These are phyloP conservation scores for Septoria petroselini DNA, from an alignment of 2,329 filamentous ascomycete species.

Conservation along the genomic window DNA sequence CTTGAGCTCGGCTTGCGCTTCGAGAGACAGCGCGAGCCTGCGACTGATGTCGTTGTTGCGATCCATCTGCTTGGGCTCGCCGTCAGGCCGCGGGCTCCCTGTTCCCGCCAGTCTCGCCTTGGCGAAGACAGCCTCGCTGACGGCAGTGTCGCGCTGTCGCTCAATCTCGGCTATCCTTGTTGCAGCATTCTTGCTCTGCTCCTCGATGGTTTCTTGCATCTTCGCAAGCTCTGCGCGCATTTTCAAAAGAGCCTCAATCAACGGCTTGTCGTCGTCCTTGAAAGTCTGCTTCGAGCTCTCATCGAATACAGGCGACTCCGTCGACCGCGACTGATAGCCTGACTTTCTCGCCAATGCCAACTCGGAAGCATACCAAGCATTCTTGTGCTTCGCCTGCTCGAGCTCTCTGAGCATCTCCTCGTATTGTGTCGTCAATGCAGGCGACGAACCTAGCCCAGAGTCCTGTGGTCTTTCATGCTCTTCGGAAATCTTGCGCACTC, in stretches of 20 bases:
- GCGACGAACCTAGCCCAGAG: constrained; percentile 60
- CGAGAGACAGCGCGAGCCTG: constrained; percentile 78
- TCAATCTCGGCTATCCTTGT: constrained; percentile 91
- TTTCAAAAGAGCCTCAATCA: constrained; percentile 85
- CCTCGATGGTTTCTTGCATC: constrained; percentile 84
- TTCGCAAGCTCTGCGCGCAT: constrained; percentile 88
- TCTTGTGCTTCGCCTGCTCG: constrained; percentile 77
- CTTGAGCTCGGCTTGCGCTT: constrained; percentile 75
- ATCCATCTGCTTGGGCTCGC: constrained; percentile 52
- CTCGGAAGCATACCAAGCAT: constrained; percentile 97
- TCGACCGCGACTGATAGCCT: constrained; percentile 70
- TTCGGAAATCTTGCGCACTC: constrained; percentile 31
- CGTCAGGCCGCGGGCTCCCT: constrained; percentile 56
- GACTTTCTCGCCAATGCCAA: constrained; percentile 85
- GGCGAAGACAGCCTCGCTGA: constrained; percentile 90
- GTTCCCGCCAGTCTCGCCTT: constrained; percentile 89
- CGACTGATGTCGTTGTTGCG: constrained; percentile 72
- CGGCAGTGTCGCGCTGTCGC: constrained; percentile 88
- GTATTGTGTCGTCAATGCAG: constrained; percentile 60
- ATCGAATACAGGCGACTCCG: constrained; percentile 64
- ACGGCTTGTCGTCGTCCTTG: constrained; percentile 83
- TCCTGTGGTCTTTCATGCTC: constrained; percentile 55
- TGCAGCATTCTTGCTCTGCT: constrained; percentile 79
- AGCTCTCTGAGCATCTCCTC: constrained; percentile 81
- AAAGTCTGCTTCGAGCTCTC: constrained; percentile 74